phyloP scores from a whole-genome alignment of 2,329 filamentous ascomycete genomes.

The Domatiomyces globalis region DNA sequence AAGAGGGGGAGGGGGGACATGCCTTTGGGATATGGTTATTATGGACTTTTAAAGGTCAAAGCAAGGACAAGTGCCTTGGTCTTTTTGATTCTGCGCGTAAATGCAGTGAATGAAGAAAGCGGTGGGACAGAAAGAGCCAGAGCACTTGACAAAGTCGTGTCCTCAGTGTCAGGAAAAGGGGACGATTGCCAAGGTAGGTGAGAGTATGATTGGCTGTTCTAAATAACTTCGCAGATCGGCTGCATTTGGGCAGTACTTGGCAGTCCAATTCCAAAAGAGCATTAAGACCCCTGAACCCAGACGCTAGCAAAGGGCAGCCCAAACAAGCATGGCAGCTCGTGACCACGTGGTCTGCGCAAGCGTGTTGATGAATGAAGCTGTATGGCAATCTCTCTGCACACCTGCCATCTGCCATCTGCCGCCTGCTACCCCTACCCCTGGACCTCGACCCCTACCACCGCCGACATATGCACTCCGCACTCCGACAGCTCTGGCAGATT shows the following conservation, averaged over 20 bases:
- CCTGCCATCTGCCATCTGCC: neutral
- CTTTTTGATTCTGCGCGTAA: neutral
- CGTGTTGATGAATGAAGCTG: neutral
- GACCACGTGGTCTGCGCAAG: neutral
- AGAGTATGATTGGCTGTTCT: neutral
- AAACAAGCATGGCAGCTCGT: neutral
- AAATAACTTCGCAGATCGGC: constrained; percentile 1
- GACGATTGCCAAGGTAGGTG: constrained; percentile 1
- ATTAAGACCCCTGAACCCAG: neutral
- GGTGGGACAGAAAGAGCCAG: neutral
- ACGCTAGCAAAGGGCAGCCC: neutral
- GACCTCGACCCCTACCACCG: too few species aligned
- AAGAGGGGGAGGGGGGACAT: neutral
- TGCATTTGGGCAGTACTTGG: neutral
- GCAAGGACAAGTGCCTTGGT: neutral
- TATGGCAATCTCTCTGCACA: neutral
- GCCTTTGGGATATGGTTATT: neutral
- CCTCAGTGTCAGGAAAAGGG: neutral
- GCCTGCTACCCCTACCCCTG: neutral
- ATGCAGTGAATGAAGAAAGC: neutral
- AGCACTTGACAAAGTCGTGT: constrained; percentile 1
- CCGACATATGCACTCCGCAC: too few species aligned
- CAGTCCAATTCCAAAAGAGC: constrained; percentile 1
- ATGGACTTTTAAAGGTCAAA: neutral
- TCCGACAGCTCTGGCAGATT: neutral